Conservation (phyloP, 768 basidiomycete species). For the Lepiota venenata region DNA sequence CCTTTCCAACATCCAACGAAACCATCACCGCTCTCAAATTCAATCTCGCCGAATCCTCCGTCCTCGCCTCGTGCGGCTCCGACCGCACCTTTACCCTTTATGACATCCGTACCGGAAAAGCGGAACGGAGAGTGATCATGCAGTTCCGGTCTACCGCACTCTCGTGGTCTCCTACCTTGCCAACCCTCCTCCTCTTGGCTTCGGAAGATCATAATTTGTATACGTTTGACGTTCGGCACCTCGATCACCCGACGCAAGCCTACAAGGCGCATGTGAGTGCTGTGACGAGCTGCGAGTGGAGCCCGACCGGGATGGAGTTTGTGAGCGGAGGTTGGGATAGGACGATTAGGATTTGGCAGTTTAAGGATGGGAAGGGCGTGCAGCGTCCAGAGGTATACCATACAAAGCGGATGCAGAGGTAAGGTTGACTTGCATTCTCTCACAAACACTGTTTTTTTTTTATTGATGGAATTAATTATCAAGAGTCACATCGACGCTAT, state of each 20-base stretch:
- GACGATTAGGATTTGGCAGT: constrained; percentile 83
- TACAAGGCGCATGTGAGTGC: constrained; percentile 98
- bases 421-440: constrained; percentile 12
- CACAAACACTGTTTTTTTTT: background rate
- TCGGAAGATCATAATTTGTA: constrained; percentile 99
- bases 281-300: constrained; percentile 97
- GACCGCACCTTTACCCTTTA: constrained; percentile 96
- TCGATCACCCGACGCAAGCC: constrained; percentile 80
- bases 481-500: constrained; percentile 86
- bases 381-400: constrained; percentile 83
- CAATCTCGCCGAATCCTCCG: constrained; percentile 91
- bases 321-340: constrained; percentile 97
- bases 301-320: constrained; percentile 92
- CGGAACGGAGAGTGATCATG: constrained; percentile 89
- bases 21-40: constrained; percentile 87
- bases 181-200: constrained; percentile 88
- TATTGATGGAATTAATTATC: background rate
- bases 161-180: constrained; percentile 95
- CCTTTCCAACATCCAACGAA: constrained; percentile 84
- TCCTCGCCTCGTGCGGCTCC: constrained; percentile 92
- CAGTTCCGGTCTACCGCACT: constrained; percentile 91
- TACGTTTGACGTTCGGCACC: constrained; percentile 91
- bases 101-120: constrained; percentile 95
- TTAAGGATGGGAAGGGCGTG: constrained; percentile 15
- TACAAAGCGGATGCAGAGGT: constrained; percentile 99